phyloP scores from a whole-genome alignment of 192 early-diverging fungal species.

The Dissophora globulifera region DNA sequence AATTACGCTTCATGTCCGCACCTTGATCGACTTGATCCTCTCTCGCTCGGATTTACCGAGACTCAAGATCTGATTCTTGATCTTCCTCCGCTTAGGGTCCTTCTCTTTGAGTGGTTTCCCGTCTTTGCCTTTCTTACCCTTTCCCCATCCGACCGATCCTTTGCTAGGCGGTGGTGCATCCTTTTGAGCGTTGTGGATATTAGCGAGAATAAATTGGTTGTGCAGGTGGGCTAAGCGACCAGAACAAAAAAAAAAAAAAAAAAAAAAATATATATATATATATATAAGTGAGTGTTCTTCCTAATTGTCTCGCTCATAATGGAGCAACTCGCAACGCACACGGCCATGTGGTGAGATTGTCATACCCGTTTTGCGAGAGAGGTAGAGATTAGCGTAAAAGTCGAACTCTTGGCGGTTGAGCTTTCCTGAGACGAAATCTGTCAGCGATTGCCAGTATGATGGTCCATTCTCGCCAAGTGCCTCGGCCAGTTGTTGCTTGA shows the following conservation, averaged over 20 bases:
- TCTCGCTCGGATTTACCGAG: constrained; percentile 75
- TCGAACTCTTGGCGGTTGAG: constrained; percentile 83
- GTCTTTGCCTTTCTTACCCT: constrained; percentile 61
- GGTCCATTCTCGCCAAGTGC: constrained; percentile 81
- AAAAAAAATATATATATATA: no score
- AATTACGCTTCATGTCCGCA: constrained; percentile 2
- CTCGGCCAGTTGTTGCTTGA: constrained; percentile 80
- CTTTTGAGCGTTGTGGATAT: constrained; percentile 80
- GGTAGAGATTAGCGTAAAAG: constrained; percentile 80
- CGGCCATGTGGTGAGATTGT: neutral
- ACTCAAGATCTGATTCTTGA: constrained; percentile 79
- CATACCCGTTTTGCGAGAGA: constrained; percentile 61
- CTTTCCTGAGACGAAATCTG: constrained; percentile 80
- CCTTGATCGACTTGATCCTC: constrained; percentile 72
- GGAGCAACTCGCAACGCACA: no score
- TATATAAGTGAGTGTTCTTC: no score
- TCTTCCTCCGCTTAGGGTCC: constrained; percentile 63
- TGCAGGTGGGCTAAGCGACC: constrained; percentile 62
- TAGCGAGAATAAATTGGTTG: constrained; percentile 81
- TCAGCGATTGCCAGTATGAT: constrained; percentile 77
- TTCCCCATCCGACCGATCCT: constrained; percentile 66
- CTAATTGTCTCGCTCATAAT: no score
- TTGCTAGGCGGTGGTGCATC: constrained; percentile 72
- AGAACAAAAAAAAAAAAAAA: neutral
- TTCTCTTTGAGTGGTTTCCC: constrained; percentile 54